Evolutionary conservation across 129 eudicot genomes (phyloP).

Genomic region (Centaurea solstitialis): DNA sequence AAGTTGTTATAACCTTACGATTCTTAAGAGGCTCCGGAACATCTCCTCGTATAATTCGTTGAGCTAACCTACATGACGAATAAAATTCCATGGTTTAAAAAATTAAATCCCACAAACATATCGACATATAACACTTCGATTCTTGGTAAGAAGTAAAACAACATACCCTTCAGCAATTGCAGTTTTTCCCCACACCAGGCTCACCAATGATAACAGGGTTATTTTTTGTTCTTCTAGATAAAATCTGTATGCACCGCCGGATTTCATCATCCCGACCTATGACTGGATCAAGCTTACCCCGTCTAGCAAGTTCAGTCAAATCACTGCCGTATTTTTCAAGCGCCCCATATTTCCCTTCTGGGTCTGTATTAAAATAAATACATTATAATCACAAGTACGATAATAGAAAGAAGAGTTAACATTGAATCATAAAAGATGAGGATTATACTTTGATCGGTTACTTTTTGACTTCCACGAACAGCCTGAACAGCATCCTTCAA

Average conservation of each 20-base stretch:
- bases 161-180: constrained; percentile 99
- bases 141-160: neutral
- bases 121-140: neutral
- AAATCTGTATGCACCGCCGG: constrained; percentile 86
- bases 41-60: constrained; percentile 91
- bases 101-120: neutral
- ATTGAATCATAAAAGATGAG: neutral
- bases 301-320: constrained; percentile 88
- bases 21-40: constrained; percentile 91
- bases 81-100: neutral
- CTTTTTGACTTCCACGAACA: constrained; percentile 96
- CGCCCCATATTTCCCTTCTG: constrained; percentile 90
- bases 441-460: constrained; percentile 84
- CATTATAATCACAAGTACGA: neutral
- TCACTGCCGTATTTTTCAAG: constrained; percentile 91
- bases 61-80: constrained; percentile 80
- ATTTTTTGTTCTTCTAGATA: constrained; percentile 88
- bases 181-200: constrained; percentile 98
- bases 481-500: constrained; percentile 86
- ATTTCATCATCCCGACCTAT: constrained; percentile 98
- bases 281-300: constrained; percentile 94
- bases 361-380: constrained; percentile 45
- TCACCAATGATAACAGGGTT: constrained; percentile 98
- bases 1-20: constrained; percentile 62
- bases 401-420: neutral